Conservation (phyloP, 1,284 basidiomycete species). For the Agaricales sp. region DNA sequence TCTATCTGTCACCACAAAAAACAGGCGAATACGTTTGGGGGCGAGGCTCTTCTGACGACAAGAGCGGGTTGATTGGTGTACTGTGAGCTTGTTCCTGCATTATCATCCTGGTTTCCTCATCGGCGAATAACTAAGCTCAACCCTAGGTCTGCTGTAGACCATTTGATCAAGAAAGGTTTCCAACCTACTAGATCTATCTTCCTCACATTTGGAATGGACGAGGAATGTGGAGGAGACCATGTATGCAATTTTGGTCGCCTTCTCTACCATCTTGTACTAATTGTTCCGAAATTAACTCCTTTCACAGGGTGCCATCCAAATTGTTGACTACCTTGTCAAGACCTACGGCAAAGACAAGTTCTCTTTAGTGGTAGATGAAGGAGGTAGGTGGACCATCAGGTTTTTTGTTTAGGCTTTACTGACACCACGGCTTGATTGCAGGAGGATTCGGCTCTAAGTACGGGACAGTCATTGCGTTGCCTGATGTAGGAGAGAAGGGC, state of each 20-base stretch:
- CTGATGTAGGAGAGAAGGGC: slow-evolving; percentile 57
- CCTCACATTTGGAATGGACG: slow-evolving; percentile 63
- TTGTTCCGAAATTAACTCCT: not conserved
- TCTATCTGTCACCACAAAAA: not conserved
- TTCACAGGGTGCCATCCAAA: slow-evolving; percentile 33
- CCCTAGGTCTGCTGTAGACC: slow-evolving; percentile 39
- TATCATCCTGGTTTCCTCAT: not conserved
- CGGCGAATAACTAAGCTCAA: too few species aligned
- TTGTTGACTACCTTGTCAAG: slow-evolving; percentile 34
- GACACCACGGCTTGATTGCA: slow-evolving; percentile 11
- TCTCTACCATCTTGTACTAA: slow-evolving; percentile 7
- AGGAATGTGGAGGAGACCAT: slow-evolving; percentile 46
- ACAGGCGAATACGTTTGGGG: slow-evolving; percentile 50
- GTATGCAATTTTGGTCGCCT: slow-evolving; percentile 19
- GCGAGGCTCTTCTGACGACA: slow-evolving; percentile 53
- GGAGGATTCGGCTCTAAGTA: slow-evolving; percentile 23
- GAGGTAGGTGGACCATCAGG: slow-evolving; percentile 17
- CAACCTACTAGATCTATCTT: slow-evolving; percentile 43
- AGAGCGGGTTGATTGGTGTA: slow-evolving; percentile 46
- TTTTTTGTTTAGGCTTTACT: slow-evolving; percentile 1
- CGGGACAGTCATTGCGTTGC: slow-evolving; percentile 33
- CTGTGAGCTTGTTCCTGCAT: slow-evolving; percentile 26
- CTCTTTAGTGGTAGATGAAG: slow-evolving; percentile 45
- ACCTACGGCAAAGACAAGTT: slow-evolving; percentile 45
- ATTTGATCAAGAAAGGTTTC: slow-evolving; percentile 41